Base-by-base conservation (phyloP, 176 grass and related monocot genomes). In the Eragrostis curvula region DNA sequence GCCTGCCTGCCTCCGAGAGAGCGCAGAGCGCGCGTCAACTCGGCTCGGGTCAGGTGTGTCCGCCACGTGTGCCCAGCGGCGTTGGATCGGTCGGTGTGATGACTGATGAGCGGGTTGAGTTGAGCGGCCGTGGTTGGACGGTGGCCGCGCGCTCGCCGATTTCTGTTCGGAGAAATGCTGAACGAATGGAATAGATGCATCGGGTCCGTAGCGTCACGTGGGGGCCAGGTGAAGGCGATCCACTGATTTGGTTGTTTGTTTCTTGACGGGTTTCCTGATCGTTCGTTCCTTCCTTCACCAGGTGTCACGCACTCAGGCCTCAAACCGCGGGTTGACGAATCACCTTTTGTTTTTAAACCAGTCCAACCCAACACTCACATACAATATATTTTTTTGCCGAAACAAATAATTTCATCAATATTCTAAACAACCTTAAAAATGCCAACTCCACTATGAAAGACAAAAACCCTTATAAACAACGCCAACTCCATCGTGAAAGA, bases 61-160 rank as follows among this genome's bases (percentile, higher is more conserved):
- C 32, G 32, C 3, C 32, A 36, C 32, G 32, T 36, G 32, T 36
- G 3, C 32, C 32, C 4, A 36, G 32, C 32, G 32, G 32, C 32
- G 32, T 36, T 36, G 32, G 32, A 36, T 36, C 32, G 32, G 32
- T 36, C 32, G 32, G 32, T 36, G 32, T 36, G 32, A 36, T 36
- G 32, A n/a, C n/a, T n/a, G 32, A 36, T 36, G 43, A 8, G 28
- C 12, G 6, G 6, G 24, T 17, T 41, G 40, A 42, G 12, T 64
- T 77, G 65, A 77, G 85, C 72, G 85, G 79, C 79, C 17, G 70
- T 6, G 0, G 53, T 46, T 87, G 85, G 85, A 17, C 85, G 65
- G 85, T 77, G 85, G 78, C 53, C 71, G 41, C 15, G 43, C 30
- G 16, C 8, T 21, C 39, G 3, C 43, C n/a, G 13, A 18, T 16